Evolutionary conservation across 2,329 filamentous ascomycete genomes (phyloP).

Genomic region (Huntiella moniliformis): DNA sequence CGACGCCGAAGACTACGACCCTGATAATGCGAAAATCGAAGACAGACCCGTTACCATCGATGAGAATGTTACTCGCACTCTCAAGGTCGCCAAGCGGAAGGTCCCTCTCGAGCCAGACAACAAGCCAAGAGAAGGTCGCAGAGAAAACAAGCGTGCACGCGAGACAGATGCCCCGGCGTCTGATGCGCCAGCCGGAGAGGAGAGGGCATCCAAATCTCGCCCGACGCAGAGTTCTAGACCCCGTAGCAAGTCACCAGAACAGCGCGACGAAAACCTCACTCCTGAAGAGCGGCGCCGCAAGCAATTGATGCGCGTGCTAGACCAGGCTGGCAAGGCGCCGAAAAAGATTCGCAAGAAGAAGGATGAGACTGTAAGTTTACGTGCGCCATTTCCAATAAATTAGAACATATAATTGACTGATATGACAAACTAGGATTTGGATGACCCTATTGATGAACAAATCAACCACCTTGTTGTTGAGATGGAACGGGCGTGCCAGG

Average conservation of each 20-base stretch:
- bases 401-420: neutral
- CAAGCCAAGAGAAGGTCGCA: slow-evolving; percentile 57
- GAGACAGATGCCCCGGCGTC: slow-evolving; percentile 29
- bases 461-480: slow-evolving; percentile 71
- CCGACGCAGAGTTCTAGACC: slow-evolving; percentile 24
- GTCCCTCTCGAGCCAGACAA: slow-evolving; percentile 35
- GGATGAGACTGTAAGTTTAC: slow-evolving; percentile 11
- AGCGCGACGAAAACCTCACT: slow-evolving; percentile 56
- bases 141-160: slow-evolving; percentile 42
- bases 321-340: slow-evolving; percentile 58
- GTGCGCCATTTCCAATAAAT: neutral
- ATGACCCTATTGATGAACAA: slow-evolving; percentile 75
- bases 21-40: slow-evolving; percentile 42
- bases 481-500: slow-evolving; percentile 80
- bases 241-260: slow-evolving; percentile 25
- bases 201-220: slow-evolving; percentile 29
- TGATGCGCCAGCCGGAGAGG: slow-evolving; percentile 23
- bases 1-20: slow-evolving; percentile 52
- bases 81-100: slow-evolving; percentile 48
- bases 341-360: slow-evolving; percentile 67
- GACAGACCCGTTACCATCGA: slow-evolving; percentile 48
- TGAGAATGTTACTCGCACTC: slow-evolving; percentile 42
- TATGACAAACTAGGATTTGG: slow-evolving; percentile 46
- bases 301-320: slow-evolving; percentile 72
- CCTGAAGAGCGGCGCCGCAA: slow-evolving; percentile 70